Evolutionary conservation across 495 filamentous ascomycete species (phyloP).

Genomic region (Achaetomiella virescens): DNA sequence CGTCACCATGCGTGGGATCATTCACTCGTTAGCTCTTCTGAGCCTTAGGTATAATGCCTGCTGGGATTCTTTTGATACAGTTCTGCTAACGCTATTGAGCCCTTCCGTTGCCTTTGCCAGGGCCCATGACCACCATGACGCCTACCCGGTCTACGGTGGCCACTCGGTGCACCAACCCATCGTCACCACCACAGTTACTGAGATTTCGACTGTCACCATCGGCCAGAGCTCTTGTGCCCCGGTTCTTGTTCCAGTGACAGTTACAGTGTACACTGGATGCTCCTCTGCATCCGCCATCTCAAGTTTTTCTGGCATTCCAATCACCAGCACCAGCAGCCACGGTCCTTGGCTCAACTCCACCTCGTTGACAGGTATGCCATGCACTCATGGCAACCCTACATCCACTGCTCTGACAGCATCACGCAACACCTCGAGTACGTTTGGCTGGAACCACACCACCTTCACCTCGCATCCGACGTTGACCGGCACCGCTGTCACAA

Average conservation of each 20-base stretch:
- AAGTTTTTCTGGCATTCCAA: not conserved
- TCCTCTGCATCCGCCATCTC: not conserved
- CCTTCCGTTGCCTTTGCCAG: not conserved
- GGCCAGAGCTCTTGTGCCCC: not conserved
- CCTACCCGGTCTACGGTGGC: not conserved
- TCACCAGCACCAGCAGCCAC: not conserved
- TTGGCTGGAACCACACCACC: slow-evolving; percentile 1
- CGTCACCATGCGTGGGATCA: slow-evolving; percentile 1
- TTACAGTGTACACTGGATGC: slow-evolving; percentile 10
- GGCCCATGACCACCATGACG: not conserved
- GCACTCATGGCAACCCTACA: not conserved
- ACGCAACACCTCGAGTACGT: not conserved
- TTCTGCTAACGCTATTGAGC: not conserved
- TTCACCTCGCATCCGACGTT: not conserved
- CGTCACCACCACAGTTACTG: slow-evolving; percentile 3
- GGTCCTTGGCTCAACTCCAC: slow-evolving; percentile 11
- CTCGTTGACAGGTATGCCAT: not conserved
- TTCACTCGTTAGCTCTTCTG: slow-evolving; percentile 11
- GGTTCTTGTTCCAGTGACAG: not conserved
- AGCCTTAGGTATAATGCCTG: slow-evolving; percentile 4
- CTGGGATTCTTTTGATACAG: not conserved
- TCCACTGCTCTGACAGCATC: not conserved
- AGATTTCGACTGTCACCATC: slow-evolving; percentile 1
- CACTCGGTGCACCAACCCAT: not conserved
- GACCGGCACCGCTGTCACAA: not conserved